Evolutionary conservation across 2,329 filamentous ascomycete species (phyloP).

Genomic region (Cordyceps pruinosa): DNA sequence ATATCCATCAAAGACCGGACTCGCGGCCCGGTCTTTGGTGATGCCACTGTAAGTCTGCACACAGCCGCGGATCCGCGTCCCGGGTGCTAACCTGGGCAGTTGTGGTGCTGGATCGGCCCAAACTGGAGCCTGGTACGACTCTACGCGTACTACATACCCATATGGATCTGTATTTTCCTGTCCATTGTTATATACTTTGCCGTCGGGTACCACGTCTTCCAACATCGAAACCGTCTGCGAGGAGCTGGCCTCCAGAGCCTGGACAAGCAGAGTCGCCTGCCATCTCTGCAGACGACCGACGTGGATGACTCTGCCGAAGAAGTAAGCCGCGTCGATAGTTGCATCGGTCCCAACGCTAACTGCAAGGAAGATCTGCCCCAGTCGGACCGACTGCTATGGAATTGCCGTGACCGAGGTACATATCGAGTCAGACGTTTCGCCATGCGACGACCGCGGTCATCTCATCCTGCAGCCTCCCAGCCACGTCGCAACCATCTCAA

Average conservation of each 20-base stretch:
- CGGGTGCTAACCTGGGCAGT: constrained; percentile 28
- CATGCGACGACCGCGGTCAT: constrained; percentile 3
- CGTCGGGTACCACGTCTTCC: constrained; percentile 53
- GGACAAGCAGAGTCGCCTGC: constrained; percentile 17
- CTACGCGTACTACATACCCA: constrained; percentile 54
- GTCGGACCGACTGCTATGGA: constrained; percentile 32
- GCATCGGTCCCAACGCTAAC: neutral
- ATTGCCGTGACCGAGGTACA: constrained; percentile 45
- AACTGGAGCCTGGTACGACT: constrained; percentile 49
- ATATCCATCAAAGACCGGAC: constrained; percentile 46
- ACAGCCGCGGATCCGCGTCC: neutral
- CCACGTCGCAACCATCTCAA: neutral
- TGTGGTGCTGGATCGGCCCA: constrained; percentile 55
- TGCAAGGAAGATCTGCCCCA: neutral
- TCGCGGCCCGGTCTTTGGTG: constrained; percentile 42
- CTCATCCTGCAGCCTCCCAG: neutral
- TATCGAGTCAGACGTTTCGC: constrained; percentile 27
- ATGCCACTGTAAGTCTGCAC: constrained; percentile 44
- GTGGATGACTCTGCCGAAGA: constrained; percentile 28
- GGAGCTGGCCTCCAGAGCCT: constrained; percentile 32
- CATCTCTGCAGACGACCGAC: constrained; percentile 21
- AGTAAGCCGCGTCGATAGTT: constrained; percentile 17
- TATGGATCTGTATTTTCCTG: constrained; percentile 51
- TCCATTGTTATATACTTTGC: constrained; percentile 49
- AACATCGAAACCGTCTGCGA: constrained; percentile 47